A percentile compares a stretch with the other conserved stretches of the same genome.
Conservation (phyloP, 2,329 filamentous ascomycete genomes). For the Acephala macrosclerotiorum region DNA sequence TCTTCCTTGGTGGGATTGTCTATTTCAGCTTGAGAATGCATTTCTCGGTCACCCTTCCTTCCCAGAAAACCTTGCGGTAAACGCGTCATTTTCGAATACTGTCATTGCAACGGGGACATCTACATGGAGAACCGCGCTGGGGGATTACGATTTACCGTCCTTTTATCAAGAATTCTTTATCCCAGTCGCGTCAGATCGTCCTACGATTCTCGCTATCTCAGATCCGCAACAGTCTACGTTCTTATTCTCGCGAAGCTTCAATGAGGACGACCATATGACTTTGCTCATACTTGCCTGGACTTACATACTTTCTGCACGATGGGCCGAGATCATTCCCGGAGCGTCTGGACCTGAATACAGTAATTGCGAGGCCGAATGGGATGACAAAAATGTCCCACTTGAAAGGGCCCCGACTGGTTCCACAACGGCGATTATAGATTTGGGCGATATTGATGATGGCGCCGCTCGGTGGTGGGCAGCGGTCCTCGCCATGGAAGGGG, state of each 20-base stretch:
- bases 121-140: conserved; percentile 32
- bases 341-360: conserved; percentile 33
- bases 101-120: conserved; percentile 32
- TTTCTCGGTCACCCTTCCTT: conserved; percentile 36
- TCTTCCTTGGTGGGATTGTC: conserved; percentile 28
- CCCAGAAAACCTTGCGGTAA: conserved; percentile 32
- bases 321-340: conserved; percentile 43
- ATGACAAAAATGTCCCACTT: conserved; percentile 13
- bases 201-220: conserved; percentile 28
- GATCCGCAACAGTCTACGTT: conserved; percentile 28
- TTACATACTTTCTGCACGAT: conserved; percentile 44
- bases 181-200: conserved; percentile 34
- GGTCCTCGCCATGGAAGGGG: conserved; percentile 36
- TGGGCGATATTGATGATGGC: conserved; percentile 39
- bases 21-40: conserved; percentile 28
- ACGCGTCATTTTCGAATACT: conserved; percentile 37
- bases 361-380: conserved; percentile 30
- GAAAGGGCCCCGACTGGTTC: conserved; percentile 16
- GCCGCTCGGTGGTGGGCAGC: conserved; percentile 44
- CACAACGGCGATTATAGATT: conserved; percentile 27
- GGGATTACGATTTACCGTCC: conserved; percentile 34
- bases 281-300: conserved; percentile 42
- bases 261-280: conserved; percentile 32
- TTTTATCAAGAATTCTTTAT: conserved; percentile 37
- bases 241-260: conserved; percentile 26